Base-by-base conservation (phyloP, 2,329 filamentous ascomycete genomes). In the Monilinia polystroma region DNA sequence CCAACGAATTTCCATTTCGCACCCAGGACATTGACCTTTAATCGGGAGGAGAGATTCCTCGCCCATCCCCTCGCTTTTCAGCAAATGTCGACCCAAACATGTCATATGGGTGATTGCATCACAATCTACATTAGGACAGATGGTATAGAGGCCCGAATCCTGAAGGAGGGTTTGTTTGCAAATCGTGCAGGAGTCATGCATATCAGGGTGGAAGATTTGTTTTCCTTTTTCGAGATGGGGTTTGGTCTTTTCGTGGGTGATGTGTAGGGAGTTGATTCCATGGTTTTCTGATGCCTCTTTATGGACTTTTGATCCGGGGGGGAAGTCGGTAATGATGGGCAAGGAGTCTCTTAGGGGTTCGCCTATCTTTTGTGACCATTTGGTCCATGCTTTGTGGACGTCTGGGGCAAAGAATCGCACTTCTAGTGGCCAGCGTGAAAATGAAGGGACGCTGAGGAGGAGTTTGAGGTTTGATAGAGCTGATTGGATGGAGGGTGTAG, bases 401-500 rank as follows among this genome's bases (percentile, higher is more conserved):
- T 94, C 90, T 3, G 81, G 79, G 2, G 83, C 82, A 72, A 97
- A 94, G 77, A 98, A 94, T 32, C 90, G 88, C 57, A 97, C 76
- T 64, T 85, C 85, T 64, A 99, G 81, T 26, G 94, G 94, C 94
- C 93, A 97, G 56, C 87, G 82, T 20, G 82, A 80, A 76, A 98
- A 98, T 76, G 91, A 95, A 2, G 86, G 84, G 2, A 93, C 90
- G 0, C 90, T 84, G 1, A 96, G 82, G 0, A 99, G 82, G 3
- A 95, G 81, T 76, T 97, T 91, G 35, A 98, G 78, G 73, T 96
- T 95, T 3, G 89, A 88, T 38, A 98, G 77, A 51, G 92, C 83
- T 4, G 90, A 90, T 32, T 80, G 83, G 55, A 97, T 76, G 20
- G 83, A 89, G 41, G 83, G 81, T 2, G 79, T 77, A 10, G 89